These are phyloP conservation scores for Aspergillus quadricinctus DNA, from an alignment of 2,329 filamentous ascomycete species.

Conservation along the genomic window DNA sequence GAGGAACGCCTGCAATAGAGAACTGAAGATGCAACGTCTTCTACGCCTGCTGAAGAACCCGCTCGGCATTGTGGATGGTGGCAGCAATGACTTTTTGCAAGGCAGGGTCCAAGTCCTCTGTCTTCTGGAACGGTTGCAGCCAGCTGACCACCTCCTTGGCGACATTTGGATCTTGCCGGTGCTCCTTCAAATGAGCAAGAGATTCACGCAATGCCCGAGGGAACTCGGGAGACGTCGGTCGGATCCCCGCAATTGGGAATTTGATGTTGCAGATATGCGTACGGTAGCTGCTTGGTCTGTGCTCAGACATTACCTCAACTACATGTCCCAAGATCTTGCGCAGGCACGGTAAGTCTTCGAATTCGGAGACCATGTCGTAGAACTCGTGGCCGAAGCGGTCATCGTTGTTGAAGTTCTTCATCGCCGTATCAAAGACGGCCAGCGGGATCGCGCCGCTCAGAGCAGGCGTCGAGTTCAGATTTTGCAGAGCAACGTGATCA, in stretches of 20 bases:
- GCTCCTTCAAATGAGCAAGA: constrained; percentile 58
- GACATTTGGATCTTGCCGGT: constrained; percentile 39
- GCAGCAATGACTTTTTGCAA: constrained; percentile 49
- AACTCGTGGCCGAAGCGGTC: constrained; percentile 66
- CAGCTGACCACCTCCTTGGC: constrained; percentile 47
- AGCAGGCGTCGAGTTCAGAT: constrained; percentile 68
- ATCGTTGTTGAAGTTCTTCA: constrained; percentile 69
- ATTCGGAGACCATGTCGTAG: constrained; percentile 72
- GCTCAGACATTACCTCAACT: constrained; percentile 55
- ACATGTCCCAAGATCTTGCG: constrained; percentile 69
- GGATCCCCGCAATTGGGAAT: constrained; percentile 64
- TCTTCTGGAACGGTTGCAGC: constrained; percentile 44
- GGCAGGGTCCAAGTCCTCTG: constrained; percentile 48
- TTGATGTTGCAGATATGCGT: constrained; percentile 68
- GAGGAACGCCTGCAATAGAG: constrained; percentile 22
- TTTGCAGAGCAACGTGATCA: constrained; percentile 56
- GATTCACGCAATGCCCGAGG: constrained; percentile 64
- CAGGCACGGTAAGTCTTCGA: constrained; percentile 62
- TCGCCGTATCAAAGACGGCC: constrained; percentile 83
- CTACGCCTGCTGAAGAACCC: constrained; percentile 22
- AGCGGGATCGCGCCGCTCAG: constrained; percentile 90
- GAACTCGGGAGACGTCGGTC: constrained; percentile 63
- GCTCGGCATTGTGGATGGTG: constrained; percentile 34
- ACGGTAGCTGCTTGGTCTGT: constrained; percentile 57
- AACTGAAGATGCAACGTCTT: constrained; percentile 8